Base-by-base conservation (phyloP, 495 filamentous ascomycete species). In the Hypoxylon subgilvum region DNA sequence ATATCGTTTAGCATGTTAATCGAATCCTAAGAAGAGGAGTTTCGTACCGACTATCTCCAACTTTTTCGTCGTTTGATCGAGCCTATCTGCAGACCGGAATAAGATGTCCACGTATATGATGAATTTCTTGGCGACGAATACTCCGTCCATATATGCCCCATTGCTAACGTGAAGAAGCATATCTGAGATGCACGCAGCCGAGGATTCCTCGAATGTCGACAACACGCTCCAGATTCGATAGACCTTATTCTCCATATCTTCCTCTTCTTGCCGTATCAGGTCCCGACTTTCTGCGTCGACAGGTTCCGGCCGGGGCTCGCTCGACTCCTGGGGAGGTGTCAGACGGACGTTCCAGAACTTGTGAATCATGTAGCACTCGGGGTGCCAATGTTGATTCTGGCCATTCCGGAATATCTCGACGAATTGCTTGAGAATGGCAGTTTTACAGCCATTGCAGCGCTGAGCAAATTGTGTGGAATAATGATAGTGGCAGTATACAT, bases 331-430 rank as follows among this genome's bases (percentile, higher is more conserved):
- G 17, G 76, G 74, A 4, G 76, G 73, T 9, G 76, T 77, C 39
- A 99, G 81, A 18, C 93, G 86, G 31, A 99, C 95, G 69, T 96
- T 99, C 95, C 95, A 99, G 75, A 97, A 99, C 69, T 99, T 99
- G 73, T 99, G 95, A 35, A 99, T 99, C 94, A 97, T 99, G 71
- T 99, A 99, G 73, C 95, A 99, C 71, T 99, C 95, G 2, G 95
- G 95, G 68, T 99, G 95, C 95, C 95, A 99, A 66, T 99, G 95
- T 69, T 99, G 95, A 68, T 97, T 96, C 69, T 95, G 86, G 0
- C 94, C 93, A 71, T 97, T 97, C 42, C 95, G 85, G 73, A 92
- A 97, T 55, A 99, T 97, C 72, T 99, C 94, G 19, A 99, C 95
- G 67, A 99, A 99, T 69, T 99, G 95, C 74, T 99, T 99, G 16